phyloP scores from a whole-genome alignment of 495 filamentous ascomycete genomes.

The Poronia punctata region DNA sequence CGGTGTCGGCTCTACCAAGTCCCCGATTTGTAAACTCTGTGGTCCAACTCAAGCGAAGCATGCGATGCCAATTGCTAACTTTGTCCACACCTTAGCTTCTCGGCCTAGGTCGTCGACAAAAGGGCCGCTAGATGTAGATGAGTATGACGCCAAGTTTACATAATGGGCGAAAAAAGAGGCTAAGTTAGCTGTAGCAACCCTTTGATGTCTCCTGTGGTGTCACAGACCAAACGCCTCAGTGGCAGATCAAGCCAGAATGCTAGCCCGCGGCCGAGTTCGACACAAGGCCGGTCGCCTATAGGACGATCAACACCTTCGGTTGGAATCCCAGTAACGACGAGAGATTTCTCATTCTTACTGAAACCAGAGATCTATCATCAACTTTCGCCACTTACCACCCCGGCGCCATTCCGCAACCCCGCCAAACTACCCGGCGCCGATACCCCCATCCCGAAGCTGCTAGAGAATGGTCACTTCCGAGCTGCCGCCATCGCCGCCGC shows the following conservation, averaged over 20 bases:
- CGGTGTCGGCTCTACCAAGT: no score
- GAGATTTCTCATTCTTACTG: slow-evolving; percentile 75
- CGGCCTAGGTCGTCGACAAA: slow-evolving; percentile 47
- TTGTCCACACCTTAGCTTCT: slow-evolving; percentile 29
- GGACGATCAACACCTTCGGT: slow-evolving; percentile 16
- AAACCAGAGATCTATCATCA: slow-evolving; percentile 75
- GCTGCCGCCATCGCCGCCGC: slow-evolving; percentile 67
- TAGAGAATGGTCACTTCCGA: slow-evolving; percentile 57
- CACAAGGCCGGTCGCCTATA: slow-evolving; percentile 7
- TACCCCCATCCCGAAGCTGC: slow-evolving; percentile 47
- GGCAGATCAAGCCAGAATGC: slow-evolving; percentile 14
- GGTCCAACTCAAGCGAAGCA: slow-evolving; percentile 5
- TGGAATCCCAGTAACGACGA: slow-evolving; percentile 30
- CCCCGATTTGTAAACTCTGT: slow-evolving; percentile 3
- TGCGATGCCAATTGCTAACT: slow-evolving; percentile 19
- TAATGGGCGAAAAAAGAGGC: slow-evolving; percentile 1
- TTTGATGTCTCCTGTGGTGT: slow-evolving; percentile 17
- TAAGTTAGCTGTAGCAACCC: slow-evolving; percentile 13
- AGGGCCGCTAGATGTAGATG: slow-evolving; percentile 49
- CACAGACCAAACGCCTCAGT: slow-evolving; percentile 14
- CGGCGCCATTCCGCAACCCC: slow-evolving; percentile 52
- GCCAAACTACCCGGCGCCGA: slow-evolving; percentile 37
- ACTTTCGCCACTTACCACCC: slow-evolving; percentile 58
- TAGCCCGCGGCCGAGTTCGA: slow-evolving; percentile 14
- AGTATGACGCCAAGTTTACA: slow-evolving; percentile 33